Evolutionary conservation across 2,329 filamentous ascomycete species (phyloP).

Genomic region (Kalaharituber pfeilii): DNA sequence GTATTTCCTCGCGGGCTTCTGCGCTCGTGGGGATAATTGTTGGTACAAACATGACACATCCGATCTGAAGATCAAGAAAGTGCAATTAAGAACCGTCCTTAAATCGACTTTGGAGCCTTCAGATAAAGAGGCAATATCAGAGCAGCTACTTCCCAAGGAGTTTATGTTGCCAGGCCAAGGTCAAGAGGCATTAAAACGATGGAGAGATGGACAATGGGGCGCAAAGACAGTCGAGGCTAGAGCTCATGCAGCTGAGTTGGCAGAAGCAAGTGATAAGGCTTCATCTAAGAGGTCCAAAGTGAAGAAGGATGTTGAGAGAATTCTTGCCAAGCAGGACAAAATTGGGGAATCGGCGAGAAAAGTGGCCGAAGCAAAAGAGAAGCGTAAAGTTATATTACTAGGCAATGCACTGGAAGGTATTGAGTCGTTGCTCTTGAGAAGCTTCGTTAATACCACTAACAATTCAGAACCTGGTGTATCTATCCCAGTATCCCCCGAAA

Average conservation of each 20-base stretch:
- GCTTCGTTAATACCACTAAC: no score
- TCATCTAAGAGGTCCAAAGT: neutral
- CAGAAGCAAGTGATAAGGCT: neutral
- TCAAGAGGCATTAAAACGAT: neutral
- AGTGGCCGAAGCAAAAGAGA: slow-evolving; percentile 1
- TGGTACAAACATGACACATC: slow-evolving; percentile 16
- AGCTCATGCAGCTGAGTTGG: neutral
- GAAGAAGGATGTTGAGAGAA: slow-evolving; percentile 6
- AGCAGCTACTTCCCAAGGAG: neutral
- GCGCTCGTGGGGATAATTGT: slow-evolving; percentile 13
- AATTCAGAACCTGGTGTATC: neutral
- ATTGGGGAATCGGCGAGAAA: slow-evolving; percentile 4
- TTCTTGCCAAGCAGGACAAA: slow-evolving; percentile 6
- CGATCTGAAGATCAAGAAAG: slow-evolving; percentile 7
- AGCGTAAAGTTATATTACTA: neutral
- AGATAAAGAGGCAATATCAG: neutral
- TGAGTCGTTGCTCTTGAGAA: no score
- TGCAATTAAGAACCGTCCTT: neutral
- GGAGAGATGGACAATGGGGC: neutral
- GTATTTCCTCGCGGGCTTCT: slow-evolving; percentile 17
- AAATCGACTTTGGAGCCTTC: neutral
- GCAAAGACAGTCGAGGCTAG: neutral
- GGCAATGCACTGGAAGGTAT: no score
- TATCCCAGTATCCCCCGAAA: slow-evolving; percentile 6
- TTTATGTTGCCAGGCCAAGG: neutral